These are phyloP conservation scores for Calonectria pauciramosa DNA, from an alignment of 2,329 filamentous ascomycete species.

Conservation along the genomic window DNA sequence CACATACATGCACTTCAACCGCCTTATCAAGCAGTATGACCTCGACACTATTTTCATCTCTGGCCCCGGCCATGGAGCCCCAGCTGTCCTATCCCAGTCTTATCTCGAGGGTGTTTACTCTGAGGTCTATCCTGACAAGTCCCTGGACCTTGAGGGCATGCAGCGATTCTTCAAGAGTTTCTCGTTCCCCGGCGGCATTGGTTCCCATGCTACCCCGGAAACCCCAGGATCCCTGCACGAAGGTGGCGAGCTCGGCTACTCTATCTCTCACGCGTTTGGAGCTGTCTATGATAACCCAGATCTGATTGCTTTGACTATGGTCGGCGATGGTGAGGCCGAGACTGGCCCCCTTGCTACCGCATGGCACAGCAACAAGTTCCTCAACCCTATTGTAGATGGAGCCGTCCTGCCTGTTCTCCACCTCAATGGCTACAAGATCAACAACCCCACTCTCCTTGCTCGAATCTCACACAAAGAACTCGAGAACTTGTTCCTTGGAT, in stretches of 20 bases:
- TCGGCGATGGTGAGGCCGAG: constrained; percentile 86
- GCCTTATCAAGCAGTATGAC: constrained; percentile 84
- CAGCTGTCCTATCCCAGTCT: constrained; percentile 80
- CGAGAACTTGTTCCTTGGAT: constrained; percentile 77
- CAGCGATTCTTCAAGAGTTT: constrained; percentile 86
- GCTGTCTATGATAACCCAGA: constrained; percentile 82
- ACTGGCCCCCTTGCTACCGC: constrained; percentile 83
- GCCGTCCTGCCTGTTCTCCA: constrained; percentile 84
- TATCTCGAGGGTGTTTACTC: constrained; percentile 85
- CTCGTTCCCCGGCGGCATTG: constrained; percentile 84
- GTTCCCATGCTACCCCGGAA: constrained; percentile 83
- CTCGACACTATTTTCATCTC: constrained; percentile 81
- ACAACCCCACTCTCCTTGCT: constrained; percentile 81
- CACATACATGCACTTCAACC: constrained; percentile 86
- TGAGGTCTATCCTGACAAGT: constrained; percentile 82
- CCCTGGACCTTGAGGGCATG: constrained; percentile 77
- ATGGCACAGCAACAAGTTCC: constrained; percentile 87
- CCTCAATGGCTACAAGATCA: constrained; percentile 89
- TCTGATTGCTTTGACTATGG: constrained; percentile 82
- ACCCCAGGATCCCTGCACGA: constrained; percentile 84
- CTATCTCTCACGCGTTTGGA: constrained; percentile 83
- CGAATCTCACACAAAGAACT: constrained; percentile 82
- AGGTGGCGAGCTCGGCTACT: constrained; percentile 86
- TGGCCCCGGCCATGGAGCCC: constrained; percentile 83
- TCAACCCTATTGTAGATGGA: constrained; percentile 83